phyloP scores from a whole-genome alignment of 164 flowering plant species.

The Nymphaea thermarum region DNA sequence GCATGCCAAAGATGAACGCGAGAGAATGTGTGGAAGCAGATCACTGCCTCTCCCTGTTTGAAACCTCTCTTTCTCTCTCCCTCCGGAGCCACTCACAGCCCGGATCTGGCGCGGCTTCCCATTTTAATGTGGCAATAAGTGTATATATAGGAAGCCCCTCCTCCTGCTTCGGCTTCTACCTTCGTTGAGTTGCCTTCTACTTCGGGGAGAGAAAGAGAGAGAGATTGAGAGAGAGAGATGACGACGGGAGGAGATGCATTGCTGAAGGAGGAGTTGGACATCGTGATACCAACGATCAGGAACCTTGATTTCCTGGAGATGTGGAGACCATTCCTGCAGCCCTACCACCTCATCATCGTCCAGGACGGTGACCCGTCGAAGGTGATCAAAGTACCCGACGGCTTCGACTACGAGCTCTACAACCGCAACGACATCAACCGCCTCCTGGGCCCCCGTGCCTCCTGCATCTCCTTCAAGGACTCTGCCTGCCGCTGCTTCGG shows the following conservation, averaged over 20 bases:
- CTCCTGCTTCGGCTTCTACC: no score
- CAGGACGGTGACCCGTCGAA: slow-evolving; percentile 82
- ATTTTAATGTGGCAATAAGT: no score
- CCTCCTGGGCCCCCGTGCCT: slow-evolving; percentile 66
- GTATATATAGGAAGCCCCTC: no score
- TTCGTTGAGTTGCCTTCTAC: background rate
- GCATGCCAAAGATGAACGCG: no score
- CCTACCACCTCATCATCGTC: slow-evolving; percentile 75
- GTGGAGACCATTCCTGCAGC: slow-evolving; percentile 84
- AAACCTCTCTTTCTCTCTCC: no score
- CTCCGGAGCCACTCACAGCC: no score
- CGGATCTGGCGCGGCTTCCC: no score
- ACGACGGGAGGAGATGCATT: slow-evolving; percentile 13
- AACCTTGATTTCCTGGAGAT: slow-evolving; percentile 81
- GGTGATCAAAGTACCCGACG: slow-evolving; percentile 61
- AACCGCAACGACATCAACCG: slow-evolving; percentile 66
- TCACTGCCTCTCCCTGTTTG: no score
- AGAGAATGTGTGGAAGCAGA: no score
- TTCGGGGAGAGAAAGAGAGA: background rate
- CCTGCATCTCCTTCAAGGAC: slow-evolving; percentile 84
- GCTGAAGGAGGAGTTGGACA: slow-evolving; percentile 54
- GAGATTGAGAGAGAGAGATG: background rate
- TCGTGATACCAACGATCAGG: slow-evolving; percentile 76
- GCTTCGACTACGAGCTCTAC: slow-evolving; percentile 78
- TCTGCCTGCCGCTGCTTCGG: slow-evolving; percentile 91